Evolutionary conservation across 768 basidiomycete genomes (phyloP), one percentile per base, ranked within the genome.

Genomic region (Termitomyces sp.): DNA sequence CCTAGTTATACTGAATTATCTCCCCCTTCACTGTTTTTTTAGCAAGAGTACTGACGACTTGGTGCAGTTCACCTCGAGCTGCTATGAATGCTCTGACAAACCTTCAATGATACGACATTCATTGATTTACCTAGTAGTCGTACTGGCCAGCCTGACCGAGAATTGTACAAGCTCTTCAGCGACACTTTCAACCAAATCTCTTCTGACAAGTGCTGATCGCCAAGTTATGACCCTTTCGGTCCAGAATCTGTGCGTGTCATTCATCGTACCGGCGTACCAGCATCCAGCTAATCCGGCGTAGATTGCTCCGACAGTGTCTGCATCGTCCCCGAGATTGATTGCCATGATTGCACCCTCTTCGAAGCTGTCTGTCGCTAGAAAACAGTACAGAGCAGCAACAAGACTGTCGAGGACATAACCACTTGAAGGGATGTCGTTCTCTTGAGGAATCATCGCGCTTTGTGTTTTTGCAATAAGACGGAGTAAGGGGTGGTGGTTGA

Each of bases 281-380:
- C 68, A 71, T 5, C 70, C 79, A 0, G 79, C 79, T 14, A 82
- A 65, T 0, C 78, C 78, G n/a, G 70, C 79, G 50, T 79, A 80
- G 28, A 80, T 71, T 3, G 76, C 77, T 0, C 75, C 79, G 9
- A 79, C 74, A 8, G 79, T 79, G 64, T 80, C 79, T 2, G 79
- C 74, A 62, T 80, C 78, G 57, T 66, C 58, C 1, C 78, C 76
- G 59, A 80, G 64, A 61, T 82, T 79, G 10, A 76, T 75, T 5
- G 74, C 75, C 66, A 79, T 70, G 44, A 79, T 64, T 3, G 78
- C 80, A 9, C 80, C 79, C 7, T 73, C 72, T 55, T 79, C 78
- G 56, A 80, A 80, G 2, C 66, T 75, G 36, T 68, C 63, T 16
- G 78, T 79, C 2, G 73, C 71, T 26, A 80, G 71, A 65, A 80